Base-by-base conservation (phyloP, 2,329 filamentous ascomycete species). In the Sporothrix globosa region DNA sequence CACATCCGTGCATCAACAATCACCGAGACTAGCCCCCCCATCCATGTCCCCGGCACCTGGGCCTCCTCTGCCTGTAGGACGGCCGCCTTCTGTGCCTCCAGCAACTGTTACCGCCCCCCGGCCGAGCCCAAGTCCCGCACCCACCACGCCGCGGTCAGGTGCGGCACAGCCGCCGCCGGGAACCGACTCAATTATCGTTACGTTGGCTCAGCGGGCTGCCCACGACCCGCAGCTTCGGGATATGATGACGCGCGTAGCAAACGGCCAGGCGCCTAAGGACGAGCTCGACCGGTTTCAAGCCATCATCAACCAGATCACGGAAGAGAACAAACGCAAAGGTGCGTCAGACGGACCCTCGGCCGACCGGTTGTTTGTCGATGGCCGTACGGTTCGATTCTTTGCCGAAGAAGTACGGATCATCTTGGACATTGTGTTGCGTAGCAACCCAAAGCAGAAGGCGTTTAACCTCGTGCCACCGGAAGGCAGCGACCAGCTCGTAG, bases 191-290 rank as follows among this genome's bases (percentile, higher is more conserved):
- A 92, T 96, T 56, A 95, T 96, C 70, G 90, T 93, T 67, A 88
- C 91, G 73, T 82, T 96, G 34, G 92, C 92, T 0, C 90, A 92
- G 75, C 88, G 88, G 73, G 92, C 92, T 7, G 91, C 90, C 0
- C 88, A 87, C 34, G 91, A 96, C 76, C 85, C 88, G 0, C 85
- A 90, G 69, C 82, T 96, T 11, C 90, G 93, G 70, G 88, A 91
- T 48, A 82, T 96, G 0, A 96, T 96, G 92, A 92, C 92, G 78
- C 88, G 92, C 68, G 92, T 96, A 0, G 92, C 92, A 0, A 88
- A 90, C 39, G 92, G 92, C 1, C 86, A 90, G 74, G 92, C 92
- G 0, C 88, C 87, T 14, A 86, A 88, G 50, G 86, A 88, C 17
- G 91, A 96, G 77, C 81, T 96, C 14, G 88, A 88, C 61, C 87